phyloP scores from a whole-genome alignment of 129 eudicot species.

The Apium graveolens region DNA sequence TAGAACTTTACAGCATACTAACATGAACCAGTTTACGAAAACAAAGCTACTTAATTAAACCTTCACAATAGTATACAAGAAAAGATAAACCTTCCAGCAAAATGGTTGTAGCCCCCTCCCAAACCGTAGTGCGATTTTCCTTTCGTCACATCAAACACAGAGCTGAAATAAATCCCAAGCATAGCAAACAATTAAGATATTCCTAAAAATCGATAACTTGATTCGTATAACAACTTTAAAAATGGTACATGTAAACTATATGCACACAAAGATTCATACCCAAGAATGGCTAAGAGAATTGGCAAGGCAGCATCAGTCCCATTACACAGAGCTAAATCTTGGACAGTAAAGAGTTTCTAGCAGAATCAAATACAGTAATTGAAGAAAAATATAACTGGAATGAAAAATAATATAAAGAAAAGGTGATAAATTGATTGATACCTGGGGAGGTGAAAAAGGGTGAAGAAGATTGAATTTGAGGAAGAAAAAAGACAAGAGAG shows the following conservation, averaged over 20 bases:
- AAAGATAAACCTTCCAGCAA: constrained; percentile 65
- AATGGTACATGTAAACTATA: no score
- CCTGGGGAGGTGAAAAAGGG: not conserved
- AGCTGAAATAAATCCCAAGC: constrained; percentile 29
- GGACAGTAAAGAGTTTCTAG: constrained; percentile 58
- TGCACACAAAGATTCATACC: constrained; percentile 24
- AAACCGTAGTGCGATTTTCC: constrained; percentile 83
- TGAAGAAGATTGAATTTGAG: constrained; percentile 20
- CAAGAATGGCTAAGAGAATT: constrained; percentile 70
- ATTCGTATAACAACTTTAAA: not conserved
- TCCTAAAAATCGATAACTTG: not conserved
- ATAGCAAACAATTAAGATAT: not conserved
- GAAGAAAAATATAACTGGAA: not conserved
- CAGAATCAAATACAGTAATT: not conserved
- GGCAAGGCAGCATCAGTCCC: constrained; percentile 67
- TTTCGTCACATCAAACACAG: constrained; percentile 91
- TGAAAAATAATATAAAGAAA: not conserved
- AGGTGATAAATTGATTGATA: not conserved
- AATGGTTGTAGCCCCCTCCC: constrained; percentile 90
- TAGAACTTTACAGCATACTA: not conserved
- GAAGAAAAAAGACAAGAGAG: constrained; percentile 40
- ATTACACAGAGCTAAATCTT: constrained; percentile 65
- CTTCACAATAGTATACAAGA: not conserved
- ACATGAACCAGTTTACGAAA: not conserved
- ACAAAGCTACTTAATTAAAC: not conserved